These are phyloP conservation scores for Dendrocalamus latiflorus DNA, from an alignment of 202 grass and related monocot species.

Conservation along the genomic window DNA sequence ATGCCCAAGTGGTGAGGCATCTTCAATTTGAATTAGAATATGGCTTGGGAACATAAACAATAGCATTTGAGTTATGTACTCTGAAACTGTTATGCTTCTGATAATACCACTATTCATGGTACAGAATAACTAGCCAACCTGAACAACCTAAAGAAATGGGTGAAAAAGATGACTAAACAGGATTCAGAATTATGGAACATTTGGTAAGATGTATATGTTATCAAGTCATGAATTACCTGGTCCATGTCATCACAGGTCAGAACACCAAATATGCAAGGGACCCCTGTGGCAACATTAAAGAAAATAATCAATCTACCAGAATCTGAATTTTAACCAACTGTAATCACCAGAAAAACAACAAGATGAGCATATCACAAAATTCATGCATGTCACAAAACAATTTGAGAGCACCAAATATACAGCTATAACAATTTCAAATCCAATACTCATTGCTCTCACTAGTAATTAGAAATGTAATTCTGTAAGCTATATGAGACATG, in stretches of 20 bases:
- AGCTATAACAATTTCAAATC: not conserved
- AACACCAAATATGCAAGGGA: constrained; percentile 95
- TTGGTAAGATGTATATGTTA: constrained; percentile 3
- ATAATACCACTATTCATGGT: not conserved
- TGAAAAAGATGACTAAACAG: not conserved
- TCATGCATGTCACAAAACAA: not conserved
- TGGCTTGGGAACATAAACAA: not conserved
- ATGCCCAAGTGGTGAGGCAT: not conserved
- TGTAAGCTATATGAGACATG: not conserved
- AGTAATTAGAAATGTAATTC: not conserved
- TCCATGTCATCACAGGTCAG: constrained; percentile 98
- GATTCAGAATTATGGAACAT: not conserved
- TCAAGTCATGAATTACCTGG: constrained; percentile 52
- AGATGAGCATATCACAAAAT: not conserved
- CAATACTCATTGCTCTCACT: not conserved
- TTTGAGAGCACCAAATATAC: not conserved
- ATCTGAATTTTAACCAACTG: not conserved
- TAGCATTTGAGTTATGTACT: not conserved
- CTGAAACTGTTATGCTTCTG: not conserved
- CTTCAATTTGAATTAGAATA: not conserved
- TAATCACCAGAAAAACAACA: not conserved
- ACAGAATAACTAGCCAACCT: not conserved
- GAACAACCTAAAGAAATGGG: not conserved
- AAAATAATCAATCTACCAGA: not conserved
- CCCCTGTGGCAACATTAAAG: constrained; percentile 42